These are phyloP conservation scores for Hevea brasiliensis DNA, from an alignment of 345 rosid genomes.

Conservation along the genomic window DNA sequence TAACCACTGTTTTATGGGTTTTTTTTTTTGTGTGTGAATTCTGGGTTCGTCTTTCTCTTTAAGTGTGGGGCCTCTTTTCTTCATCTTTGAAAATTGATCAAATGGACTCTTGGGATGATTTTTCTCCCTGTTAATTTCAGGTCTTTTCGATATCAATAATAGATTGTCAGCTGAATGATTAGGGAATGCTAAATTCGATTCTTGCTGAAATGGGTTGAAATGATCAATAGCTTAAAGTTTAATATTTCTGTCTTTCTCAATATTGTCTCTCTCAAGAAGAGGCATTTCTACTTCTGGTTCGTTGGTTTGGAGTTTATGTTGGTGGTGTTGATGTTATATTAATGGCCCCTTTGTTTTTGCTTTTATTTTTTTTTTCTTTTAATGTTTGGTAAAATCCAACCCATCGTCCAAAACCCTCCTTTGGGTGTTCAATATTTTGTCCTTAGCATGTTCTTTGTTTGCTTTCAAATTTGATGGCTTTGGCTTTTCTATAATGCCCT, in stretches of 20 bases:
- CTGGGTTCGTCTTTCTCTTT: neutral
- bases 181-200: neutral
- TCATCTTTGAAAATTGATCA: neutral
- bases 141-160: neutral
- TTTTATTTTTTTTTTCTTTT: too few relatives aligned
- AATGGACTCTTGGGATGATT: neutral
- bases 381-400: slow-evolving; percentile 13
- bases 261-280: neutral
- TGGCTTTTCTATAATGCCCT: slow-evolving; percentile 8
- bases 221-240: neutral
- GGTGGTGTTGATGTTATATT: neutral
- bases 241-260: neutral
- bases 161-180: slow-evolving; percentile 1
- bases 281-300: neutral
- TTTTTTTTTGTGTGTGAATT: neutral
- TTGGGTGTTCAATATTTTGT: slow-evolving; percentile 12
- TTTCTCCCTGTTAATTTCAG: neutral
- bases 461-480: slow-evolving; percentile 13
- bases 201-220: slow-evolving; percentile 5
- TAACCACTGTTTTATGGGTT: neutral
- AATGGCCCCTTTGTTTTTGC: slow-evolving; percentile 1
- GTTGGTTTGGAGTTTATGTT: slow-evolving; percentile 4
- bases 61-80: neutral
- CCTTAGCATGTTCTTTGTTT: slow-evolving; percentile 13
- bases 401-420: slow-evolving; percentile 17